Conservation (phyloP, 1,139 yeast genomes). For the Yamadazyma blattariae region DNA sequence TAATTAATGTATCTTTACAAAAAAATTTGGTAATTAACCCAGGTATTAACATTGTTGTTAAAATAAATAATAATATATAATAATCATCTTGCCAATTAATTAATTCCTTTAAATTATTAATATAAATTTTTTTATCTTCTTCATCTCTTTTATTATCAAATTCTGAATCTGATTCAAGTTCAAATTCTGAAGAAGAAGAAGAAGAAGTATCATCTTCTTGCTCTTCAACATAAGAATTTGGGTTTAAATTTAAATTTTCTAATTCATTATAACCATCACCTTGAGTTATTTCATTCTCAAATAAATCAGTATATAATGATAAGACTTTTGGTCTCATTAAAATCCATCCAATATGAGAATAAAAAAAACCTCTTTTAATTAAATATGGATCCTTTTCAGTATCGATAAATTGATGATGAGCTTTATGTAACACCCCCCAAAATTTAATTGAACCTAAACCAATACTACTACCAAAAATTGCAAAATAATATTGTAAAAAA, state of each 20-base stretch:
- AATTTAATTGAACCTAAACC: constrained; percentile 62
- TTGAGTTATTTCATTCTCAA: constrained; percentile 44
- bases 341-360: constrained; percentile 68
- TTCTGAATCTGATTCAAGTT: constrained; percentile 1
- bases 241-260: neutral
- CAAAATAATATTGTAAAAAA: constrained; percentile 41
- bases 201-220: constrained; percentile 1
- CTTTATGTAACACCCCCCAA: constrained; percentile 68
- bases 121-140: constrained; percentile 18
- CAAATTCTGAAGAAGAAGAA: neutral
- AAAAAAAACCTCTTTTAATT: constrained; percentile 54
- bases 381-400: constrained; percentile 69
- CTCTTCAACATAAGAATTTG: no score
- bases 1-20: constrained; percentile 42
- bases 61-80: constrained; percentile 40
- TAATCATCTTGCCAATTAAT: constrained; percentile 58
- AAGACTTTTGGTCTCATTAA: constrained; percentile 47
- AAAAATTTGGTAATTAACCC: constrained; percentile 35
- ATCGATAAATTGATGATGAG: constrained; percentile 64
- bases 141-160: constrained; percentile 22
- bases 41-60: constrained; percentile 52
- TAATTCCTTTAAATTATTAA: constrained; percentile 21
- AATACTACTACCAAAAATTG: constrained; percentile 54
- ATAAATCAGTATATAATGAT: constrained; percentile 32
- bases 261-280: constrained; percentile 12